Evolutionary conservation across 2,329 filamentous ascomycete species (phyloP).

Genomic region (Aspergillus niger): DNA sequence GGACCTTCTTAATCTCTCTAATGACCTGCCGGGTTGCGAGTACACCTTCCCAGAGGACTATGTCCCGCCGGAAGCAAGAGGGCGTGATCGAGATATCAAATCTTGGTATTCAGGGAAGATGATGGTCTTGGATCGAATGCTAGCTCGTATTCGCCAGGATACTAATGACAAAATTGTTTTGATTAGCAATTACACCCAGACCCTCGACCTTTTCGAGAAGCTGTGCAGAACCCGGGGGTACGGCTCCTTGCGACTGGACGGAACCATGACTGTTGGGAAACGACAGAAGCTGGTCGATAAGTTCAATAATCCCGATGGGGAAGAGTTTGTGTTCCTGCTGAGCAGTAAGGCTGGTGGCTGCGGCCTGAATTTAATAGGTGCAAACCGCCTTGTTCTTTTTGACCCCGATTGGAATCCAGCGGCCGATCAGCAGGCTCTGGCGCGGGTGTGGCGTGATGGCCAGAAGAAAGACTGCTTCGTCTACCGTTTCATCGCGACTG

Average conservation of each 20-base stretch:
- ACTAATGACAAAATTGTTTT: constrained; percentile 99
- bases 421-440: constrained; percentile 93
- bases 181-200: constrained; percentile 98
- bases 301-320: constrained; percentile 90
- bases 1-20: constrained; percentile 79
- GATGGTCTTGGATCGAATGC: constrained; percentile 96
- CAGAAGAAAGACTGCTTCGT: constrained; percentile 99
- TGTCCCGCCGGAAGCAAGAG: constrained; percentile 81
- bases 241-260: constrained; percentile 84
- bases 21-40: constrained; percentile 86
- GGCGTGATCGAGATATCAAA: constrained; percentile 88
- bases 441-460: constrained; percentile 96
- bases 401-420: constrained; percentile 98
- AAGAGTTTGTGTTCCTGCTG: constrained; percentile 92
- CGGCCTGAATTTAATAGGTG: constrained; percentile 91
- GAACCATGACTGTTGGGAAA: constrained; percentile 97
- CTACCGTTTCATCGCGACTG: constrained; percentile 98
- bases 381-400: constrained; percentile 91
- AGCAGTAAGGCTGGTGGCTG: constrained; percentile 97
- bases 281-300: constrained; percentile 95
- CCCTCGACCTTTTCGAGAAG: constrained; percentile 88
- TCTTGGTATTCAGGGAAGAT: constrained; percentile 98
- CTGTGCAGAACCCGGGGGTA: constrained; percentile 84
- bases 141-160: constrained; percentile 89
- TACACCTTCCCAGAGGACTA: constrained; percentile 80